Conservation (phyloP, 768 basidiomycete genomes). For the Boletales sp. region DNA sequence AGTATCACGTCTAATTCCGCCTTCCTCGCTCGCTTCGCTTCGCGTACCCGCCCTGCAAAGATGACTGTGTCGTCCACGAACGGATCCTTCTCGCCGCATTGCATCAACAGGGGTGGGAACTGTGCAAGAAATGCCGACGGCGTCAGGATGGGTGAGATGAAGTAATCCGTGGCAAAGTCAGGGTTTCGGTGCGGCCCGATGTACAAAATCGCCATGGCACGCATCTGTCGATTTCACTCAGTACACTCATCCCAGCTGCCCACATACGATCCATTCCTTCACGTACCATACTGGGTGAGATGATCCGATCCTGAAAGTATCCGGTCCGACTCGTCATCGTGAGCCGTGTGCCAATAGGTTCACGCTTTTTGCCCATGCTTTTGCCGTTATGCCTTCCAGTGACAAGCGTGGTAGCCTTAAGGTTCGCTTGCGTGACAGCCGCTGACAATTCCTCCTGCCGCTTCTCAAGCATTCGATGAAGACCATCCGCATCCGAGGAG, state of each 20-base stretch:
- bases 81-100: slow-evolving; percentile 93
- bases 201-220: slow-evolving; percentile 97
- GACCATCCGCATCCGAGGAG: slow-evolving; percentile 11
- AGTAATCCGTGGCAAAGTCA: slow-evolving; percentile 92
- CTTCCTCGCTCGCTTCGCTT: slow-evolving; percentile 86
- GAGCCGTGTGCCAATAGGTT: slow-evolving; percentile 78
- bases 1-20: slow-evolving; percentile 62
- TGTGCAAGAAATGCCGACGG: slow-evolving; percentile 81
- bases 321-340: slow-evolving; percentile 95
- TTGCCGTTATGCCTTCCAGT: slow-evolving; percentile 28
- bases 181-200: slow-evolving; percentile 93
- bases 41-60: slow-evolving; percentile 90
- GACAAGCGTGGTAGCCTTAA: slow-evolving; percentile 38
- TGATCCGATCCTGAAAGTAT: slow-evolving; percentile 90
- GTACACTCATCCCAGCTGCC: background rate
- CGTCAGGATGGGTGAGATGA: slow-evolving; percentile 91
- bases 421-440: slow-evolving; percentile 49
- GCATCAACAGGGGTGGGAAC: slow-evolving; percentile 91
- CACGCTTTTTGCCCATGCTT: slow-evolving; percentile 36
- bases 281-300: slow-evolving; percentile 94
- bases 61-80: slow-evolving; percentile 98
- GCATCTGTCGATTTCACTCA: slow-evolving; percentile 71
- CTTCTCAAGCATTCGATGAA: slow-evolving; percentile 35
- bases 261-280: background rate
- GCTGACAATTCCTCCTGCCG: slow-evolving; percentile 51